Evolutionary conservation across 495 filamentous ascomycete genomes (phyloP).

Genomic region (Neurospora cerealis): DNA sequence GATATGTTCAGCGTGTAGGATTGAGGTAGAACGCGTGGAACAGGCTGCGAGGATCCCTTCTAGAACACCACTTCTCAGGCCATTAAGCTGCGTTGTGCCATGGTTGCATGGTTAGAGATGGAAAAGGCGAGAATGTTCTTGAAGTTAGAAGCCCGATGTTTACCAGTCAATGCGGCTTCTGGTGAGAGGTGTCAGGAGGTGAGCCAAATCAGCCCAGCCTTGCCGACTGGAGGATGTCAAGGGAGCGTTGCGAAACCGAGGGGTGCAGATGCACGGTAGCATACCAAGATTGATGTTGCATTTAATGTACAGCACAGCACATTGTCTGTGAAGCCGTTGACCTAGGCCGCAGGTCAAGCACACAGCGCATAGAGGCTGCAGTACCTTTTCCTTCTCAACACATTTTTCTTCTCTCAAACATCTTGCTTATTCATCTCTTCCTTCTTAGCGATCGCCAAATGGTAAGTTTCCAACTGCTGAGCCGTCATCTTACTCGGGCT

Average conservation of each 20-base stretch:
- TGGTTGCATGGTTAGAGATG: background rate
- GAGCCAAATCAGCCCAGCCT: background rate
- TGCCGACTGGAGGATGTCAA: background rate
- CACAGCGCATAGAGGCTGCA: background rate
- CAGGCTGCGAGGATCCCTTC: background rate
- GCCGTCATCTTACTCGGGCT: slow-evolving; percentile 57
- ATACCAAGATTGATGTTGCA: background rate
- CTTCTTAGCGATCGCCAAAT: slow-evolving; percentile 30
- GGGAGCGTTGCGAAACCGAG: background rate
- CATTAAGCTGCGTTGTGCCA: background rate
- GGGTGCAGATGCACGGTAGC: background rate
- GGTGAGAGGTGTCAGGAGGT: background rate
- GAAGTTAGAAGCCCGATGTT: background rate
- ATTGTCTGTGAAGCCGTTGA: background rate
- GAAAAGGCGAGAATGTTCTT: background rate
- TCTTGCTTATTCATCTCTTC: slow-evolving; percentile 2
- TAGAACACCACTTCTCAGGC: background rate
- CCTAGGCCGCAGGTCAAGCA: background rate
- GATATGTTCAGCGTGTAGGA: background rate
- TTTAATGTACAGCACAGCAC: background rate
- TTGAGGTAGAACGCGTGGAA: background rate
- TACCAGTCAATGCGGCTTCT: background rate
- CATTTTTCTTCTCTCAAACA: background rate
- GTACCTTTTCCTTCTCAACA: background rate
- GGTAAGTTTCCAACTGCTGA: slow-evolving; percentile 61